These are phyloP conservation scores for Tulasnella sp. DNA, from an alignment of 768 basidiomycete genomes.

Conservation along the genomic window DNA sequence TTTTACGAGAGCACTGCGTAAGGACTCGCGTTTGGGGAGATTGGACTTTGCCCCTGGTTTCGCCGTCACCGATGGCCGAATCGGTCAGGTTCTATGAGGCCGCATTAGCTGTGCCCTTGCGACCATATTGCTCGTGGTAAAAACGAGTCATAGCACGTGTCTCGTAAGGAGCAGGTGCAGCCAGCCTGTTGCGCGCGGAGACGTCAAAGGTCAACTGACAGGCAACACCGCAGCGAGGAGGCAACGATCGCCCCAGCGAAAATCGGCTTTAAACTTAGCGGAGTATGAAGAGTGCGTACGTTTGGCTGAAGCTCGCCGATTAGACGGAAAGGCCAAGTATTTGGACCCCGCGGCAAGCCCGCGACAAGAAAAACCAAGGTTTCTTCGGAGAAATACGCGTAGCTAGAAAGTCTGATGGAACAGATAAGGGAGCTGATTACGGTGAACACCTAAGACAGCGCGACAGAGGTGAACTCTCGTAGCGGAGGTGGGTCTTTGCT, in stretches of 20 bases:
- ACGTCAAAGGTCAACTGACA: neutral
- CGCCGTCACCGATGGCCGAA: neutral
- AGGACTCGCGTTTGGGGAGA: neutral
- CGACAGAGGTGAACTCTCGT: constrained; percentile 3
- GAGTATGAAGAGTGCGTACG: neutral
- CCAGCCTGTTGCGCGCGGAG: neutral
- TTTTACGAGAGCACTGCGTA: neutral
- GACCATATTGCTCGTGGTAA: neutral
- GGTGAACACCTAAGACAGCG: neutral
- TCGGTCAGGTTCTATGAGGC: neutral
- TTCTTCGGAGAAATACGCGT: neutral
- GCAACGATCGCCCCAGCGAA: neutral
- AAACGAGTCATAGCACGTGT: constrained; percentile 1
- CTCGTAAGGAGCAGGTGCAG: neutral
- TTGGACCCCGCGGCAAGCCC: neutral
- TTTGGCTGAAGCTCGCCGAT: neutral
- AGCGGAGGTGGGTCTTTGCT: neutral
- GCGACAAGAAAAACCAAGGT: neutral
- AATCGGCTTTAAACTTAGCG: neutral
- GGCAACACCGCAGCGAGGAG: neutral
- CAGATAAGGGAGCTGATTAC: neutral
- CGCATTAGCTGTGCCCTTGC: neutral
- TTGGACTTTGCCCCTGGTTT: neutral
- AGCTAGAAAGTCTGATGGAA: neutral
- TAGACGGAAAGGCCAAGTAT: constrained; percentile 3